A percentile compares a stretch with the other conserved stretches of the same genome.
Conservation (phyloP, 805 yeast species). For the Nakazawaea holstii region DNA sequence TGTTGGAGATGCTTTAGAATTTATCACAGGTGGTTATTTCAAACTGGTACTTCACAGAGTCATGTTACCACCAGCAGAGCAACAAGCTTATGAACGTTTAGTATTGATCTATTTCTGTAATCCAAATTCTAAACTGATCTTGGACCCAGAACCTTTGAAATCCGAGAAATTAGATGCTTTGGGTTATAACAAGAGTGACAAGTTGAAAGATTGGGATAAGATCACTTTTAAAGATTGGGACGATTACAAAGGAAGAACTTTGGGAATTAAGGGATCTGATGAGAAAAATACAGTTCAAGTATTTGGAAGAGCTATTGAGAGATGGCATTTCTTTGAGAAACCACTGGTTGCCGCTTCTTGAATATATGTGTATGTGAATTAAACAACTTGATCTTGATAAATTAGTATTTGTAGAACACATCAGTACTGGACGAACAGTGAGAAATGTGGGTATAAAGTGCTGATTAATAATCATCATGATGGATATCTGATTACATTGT, state of each 20-base stretch:
- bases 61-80: constrained; percentile 28
- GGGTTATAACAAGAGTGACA: constrained; percentile 19
- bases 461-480: too few species aligned
- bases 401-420: too few species aligned
- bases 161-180: constrained; percentile 22
- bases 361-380: too few species aligned
- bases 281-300: constrained; percentile 31
- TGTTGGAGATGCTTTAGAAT: constrained; percentile 36
- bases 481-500: too few species aligned
- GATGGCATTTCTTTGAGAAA: constrained; percentile 32
- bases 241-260: constrained; percentile 36
- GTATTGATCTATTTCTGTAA: constrained; percentile 28
- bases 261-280: constrained; percentile 29
- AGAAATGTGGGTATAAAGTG: too few species aligned
- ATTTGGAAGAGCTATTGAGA: constrained; percentile 33
- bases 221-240: constrained; percentile 29
- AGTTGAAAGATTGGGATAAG: constrained; percentile 26
- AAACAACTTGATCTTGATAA: too few species aligned
- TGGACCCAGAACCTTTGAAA: constrained; percentile 26
- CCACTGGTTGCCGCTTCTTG: not conserved
- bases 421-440: too few species aligned
- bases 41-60: constrained; percentile 30
- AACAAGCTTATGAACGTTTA: constrained; percentile 21
- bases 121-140: constrained; percentile 21
- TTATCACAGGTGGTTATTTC: constrained; percentile 31